A percentile compares a stretch with the other conserved stretches of the same genome.
These are phyloP conservation scores for Trichoderma aggressivum DNA, from an alignment of 2,329 filamentous ascomycete species.

Conservation along the genomic window DNA sequence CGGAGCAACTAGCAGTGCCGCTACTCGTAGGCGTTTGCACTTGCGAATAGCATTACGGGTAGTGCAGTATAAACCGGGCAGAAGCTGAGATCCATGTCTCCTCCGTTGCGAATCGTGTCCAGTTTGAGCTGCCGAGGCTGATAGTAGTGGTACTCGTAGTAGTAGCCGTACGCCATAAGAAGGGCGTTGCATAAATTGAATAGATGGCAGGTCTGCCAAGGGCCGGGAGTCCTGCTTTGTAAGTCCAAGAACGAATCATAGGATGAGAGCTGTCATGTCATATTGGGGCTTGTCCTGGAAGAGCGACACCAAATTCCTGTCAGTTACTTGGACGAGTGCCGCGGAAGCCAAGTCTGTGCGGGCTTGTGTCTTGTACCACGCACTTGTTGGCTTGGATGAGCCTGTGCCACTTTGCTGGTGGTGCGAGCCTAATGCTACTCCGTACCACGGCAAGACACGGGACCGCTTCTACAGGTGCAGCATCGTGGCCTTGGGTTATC, in stretches of 20 bases:
- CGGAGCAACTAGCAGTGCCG: not conserved
- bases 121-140: conserved; percentile 3
- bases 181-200: not conserved
- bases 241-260: not conserved
- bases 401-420: not conserved
- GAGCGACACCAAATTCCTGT: conserved; percentile 2
- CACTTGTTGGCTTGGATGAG: not conserved
- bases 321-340: not conserved
- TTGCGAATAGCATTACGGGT: not conserved
- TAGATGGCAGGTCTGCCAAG: not conserved
- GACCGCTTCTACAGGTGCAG: not conserved
- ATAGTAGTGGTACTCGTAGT: not conserved
- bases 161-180: not conserved
- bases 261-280: not conserved
- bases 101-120: not conserved
- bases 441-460: conserved; percentile 14
- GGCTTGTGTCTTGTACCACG: not conserved
- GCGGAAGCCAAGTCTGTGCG: not conserved
- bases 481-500: conserved; percentile 6
- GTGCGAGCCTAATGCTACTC: not conserved
- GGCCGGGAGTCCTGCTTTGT: not conserved
- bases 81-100: not conserved
- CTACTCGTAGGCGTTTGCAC: not conserved
- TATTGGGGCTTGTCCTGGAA: not conserved
- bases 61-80: not conserved